Conservation (phyloP, 2,329 filamentous ascomycete genomes). For the Aaosphaeria pasadenensis region DNA sequence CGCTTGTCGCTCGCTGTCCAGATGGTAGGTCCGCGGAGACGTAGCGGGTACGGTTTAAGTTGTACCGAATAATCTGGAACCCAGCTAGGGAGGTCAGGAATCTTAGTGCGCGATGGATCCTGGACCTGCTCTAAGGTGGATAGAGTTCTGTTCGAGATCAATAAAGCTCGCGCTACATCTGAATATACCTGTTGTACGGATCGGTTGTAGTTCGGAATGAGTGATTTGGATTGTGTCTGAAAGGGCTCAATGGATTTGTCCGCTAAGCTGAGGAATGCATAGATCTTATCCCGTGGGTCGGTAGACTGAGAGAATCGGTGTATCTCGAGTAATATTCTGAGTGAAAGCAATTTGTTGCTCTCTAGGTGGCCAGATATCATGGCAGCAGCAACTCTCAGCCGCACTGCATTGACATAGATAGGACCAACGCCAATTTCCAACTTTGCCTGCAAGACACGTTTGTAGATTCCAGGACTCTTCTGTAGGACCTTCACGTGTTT, state of each 20-base stretch:
- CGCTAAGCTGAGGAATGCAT: conserved; percentile 23
- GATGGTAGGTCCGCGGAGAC: conserved; percentile 12
- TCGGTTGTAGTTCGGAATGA: conserved; percentile 19
- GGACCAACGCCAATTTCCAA: conserved; percentile 16
- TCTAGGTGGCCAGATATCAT: not conserved
- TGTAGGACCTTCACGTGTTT: conserved; percentile 12
- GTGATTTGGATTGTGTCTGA: conserved; percentile 9
- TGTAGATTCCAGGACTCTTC: conserved; percentile 19
- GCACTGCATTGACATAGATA: conserved; percentile 20
- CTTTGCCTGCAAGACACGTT: conserved; percentile 13
- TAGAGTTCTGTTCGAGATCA: conserved; percentile 15
- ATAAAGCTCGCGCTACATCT: conserved; percentile 11
- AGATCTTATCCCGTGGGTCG: conserved; percentile 28
- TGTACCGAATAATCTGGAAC: conserved; percentile 23
- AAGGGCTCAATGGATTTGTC: conserved; percentile 16
- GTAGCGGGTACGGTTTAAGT: conserved; percentile 20
- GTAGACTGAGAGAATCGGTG: conserved; percentile 22
- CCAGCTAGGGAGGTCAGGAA: conserved; percentile 19
- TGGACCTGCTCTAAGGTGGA: conserved; percentile 21
- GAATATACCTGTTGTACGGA: conserved; percentile 19
- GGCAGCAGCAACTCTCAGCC: conserved; percentile 9
- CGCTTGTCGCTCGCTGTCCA: conserved; percentile 14
- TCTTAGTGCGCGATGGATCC: conserved; percentile 14
- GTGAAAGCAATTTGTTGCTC: conserved; percentile 5
- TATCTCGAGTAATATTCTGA: conserved; percentile 18